Percentiles rank a stretch among this genome's conserved stretches.
phyloP scores from a whole-genome alignment of 306 rosid genomes.

The Aeschynomene evenia region DNA sequence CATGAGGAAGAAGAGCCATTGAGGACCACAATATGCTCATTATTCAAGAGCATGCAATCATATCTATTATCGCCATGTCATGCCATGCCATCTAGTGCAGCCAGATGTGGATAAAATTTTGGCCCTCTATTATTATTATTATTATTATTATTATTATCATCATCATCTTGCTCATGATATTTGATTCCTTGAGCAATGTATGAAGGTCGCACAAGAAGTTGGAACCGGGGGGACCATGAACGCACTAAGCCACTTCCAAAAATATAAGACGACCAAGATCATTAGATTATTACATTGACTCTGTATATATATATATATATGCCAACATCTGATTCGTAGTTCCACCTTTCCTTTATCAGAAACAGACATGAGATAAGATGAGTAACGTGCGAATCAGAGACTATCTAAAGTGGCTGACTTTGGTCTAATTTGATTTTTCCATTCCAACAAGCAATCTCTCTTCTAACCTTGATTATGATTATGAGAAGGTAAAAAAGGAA shows the following conservation, averaged over 20 bases:
- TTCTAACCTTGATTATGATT: background rate
- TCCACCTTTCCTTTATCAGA: background rate
- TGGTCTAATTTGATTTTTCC: background rate
- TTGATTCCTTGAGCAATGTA: constrained; percentile 45
- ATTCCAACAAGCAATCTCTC: background rate
- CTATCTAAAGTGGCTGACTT: background rate
- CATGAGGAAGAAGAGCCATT: constrained; percentile 41
- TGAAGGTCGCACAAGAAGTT: constrained; percentile 28
- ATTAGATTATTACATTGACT: constrained; percentile 20
- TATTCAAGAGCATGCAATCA: constrained; percentile 46
- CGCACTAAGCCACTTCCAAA: constrained; percentile 35
- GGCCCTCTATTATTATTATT: background rate
- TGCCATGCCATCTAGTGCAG: constrained; percentile 37
- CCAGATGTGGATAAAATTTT: constrained; percentile 41
- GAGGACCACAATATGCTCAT: constrained; percentile 55
- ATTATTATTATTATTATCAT: no score
- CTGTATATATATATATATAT: constrained; percentile 7
- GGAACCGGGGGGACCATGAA: constrained; percentile 43
- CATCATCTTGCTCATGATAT: constrained; percentile 44
- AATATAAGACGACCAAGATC: constrained; percentile 12
- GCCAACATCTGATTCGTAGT: background rate
- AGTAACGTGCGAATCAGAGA: background rate
- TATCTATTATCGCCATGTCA: constrained; percentile 34
- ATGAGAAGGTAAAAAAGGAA: background rate
- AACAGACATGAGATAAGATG: background rate